Percentiles rank a stretch among this genome's conserved stretches.
Conservation (phyloP, 305 asterid species). For the Solanum chacoense region DNA sequence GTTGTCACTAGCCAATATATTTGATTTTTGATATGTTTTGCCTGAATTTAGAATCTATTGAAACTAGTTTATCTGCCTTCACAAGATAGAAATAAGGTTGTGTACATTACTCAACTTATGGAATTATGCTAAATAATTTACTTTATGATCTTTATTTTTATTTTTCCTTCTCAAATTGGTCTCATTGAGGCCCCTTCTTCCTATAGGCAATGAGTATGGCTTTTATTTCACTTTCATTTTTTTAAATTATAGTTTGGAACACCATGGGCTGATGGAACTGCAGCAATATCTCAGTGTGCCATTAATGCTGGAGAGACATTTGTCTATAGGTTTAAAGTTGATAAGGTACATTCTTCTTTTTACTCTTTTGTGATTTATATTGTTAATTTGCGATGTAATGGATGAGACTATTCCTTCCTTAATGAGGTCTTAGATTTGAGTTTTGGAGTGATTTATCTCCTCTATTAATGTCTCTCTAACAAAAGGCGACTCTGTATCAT, state of each 20-base stretch:
- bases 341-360: constrained; percentile 27
- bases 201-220: background rate
- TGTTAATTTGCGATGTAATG: background rate
- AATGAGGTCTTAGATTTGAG: no score
- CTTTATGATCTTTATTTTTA: background rate
- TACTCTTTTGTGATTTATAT: background rate
- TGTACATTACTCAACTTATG: background rate
- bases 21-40: background rate
- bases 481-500: accelerated
- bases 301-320: constrained; percentile 65
- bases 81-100: background rate
- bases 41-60: background rate
- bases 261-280: constrained; percentile 92
- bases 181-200: background rate
- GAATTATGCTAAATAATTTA: no score
- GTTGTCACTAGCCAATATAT: background rate
- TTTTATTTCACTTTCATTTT: background rate
- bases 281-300: constrained; percentile 72
- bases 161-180: background rate
- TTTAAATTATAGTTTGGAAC: constrained; percentile 41
- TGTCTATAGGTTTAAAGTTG: constrained; percentile 48
- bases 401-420: accelerated
- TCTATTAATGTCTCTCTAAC: background rate
- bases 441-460: background rate
- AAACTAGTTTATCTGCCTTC: no score